Evolutionary conservation across 164 flowering plant species (phyloP).

Genomic region (Magnolia changhungtana): DNA sequence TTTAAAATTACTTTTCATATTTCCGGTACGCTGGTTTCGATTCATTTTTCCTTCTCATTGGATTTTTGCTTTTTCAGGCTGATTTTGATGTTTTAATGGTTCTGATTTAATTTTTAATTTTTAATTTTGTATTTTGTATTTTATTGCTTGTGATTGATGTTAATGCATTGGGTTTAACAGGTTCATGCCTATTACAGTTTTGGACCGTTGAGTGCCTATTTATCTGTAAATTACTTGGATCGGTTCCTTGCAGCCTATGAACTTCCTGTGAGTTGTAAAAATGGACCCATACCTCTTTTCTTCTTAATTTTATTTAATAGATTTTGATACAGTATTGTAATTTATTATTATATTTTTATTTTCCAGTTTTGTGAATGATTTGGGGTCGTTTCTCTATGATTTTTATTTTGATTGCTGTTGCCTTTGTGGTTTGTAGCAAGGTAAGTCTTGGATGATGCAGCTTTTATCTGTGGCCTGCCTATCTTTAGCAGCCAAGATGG

Average conservation of each 20-base stretch:
- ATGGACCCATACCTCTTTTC: not conserved
- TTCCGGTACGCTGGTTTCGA: not conserved
- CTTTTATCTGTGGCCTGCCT: constrained; percentile 74
- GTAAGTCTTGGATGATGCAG: constrained; percentile 75
- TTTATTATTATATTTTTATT: not conserved
- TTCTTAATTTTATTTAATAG: not conserved
- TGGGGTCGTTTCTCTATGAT: not conserved
- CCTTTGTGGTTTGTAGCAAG: constrained; percentile 36
- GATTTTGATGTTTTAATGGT: not conserved
- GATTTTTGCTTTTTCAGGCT: not conserved
- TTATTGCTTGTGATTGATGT: constrained; percentile 8
- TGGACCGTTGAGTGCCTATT: constrained; percentile 66
- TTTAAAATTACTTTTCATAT: not conserved
- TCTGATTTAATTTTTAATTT: not conserved
- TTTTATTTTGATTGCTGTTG: not conserved
- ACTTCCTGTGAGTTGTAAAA: constrained; percentile 64
- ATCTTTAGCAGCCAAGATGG: constrained; percentile 87
- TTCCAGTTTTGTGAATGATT: not conserved
- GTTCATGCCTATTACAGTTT: constrained; percentile 64
- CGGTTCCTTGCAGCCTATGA: constrained; percentile 76
- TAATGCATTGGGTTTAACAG: constrained; percentile 32
- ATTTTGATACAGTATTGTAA: not conserved
- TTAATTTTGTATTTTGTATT: not conserved
- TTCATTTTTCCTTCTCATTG: constrained; percentile 5
- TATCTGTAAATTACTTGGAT: constrained; percentile 79